Base-by-base conservation (phyloP, 2,329 filamentous ascomycete genomes). In the Ceratocystis papillata region DNA sequence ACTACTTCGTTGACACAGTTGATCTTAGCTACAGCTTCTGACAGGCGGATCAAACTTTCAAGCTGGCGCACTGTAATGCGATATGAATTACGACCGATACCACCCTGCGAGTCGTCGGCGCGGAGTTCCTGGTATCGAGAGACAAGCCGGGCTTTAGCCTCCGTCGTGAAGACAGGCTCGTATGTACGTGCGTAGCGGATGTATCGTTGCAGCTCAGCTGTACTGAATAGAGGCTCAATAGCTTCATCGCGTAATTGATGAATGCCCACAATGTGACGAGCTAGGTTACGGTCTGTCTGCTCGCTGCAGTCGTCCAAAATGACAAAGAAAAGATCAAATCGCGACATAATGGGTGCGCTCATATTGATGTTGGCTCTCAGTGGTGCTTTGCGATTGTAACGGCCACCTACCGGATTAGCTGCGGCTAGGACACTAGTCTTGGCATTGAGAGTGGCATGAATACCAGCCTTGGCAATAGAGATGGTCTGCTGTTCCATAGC, bases 401-500 rank as follows among this genome's bases (percentile, higher is more conserved):
- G 86, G 12, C 94, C 94, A 33, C 90, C 90, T 3, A 99, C 90
- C 0, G 94, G 94, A 75, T 99, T 99, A 37, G 94, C 94, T 5
- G 94, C 94, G 0, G 94, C 94, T 17, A 99, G 86, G 72, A 99
- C 97, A 60, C 88, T 94, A 0, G 94, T 96, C 65, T 94, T 86
- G 1, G 94, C 94, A 73, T 99, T 99, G 59, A 99, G 83, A 0
- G 94, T 99, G 3, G 94, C 95, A 75, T 99, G 94, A 67, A 99
- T 99, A 72, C 94, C 94, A 4, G 94, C 94, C 78, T 99, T 99
- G 68, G 94, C 93, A 72, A 99, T 99, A 7, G 91, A 96, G 70
- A 99, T 99, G 4, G 94, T 99, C 77, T 99, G 94, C 79, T 99
- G 94, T 83, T 99, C 94, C 94, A 99, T 99, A 68, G 94, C 94